A percentile compares a stretch with the other conserved stretches of the same genome.
phyloP scores from a whole-genome alignment of 2,329 filamentous ascomycete species.

The Rhinocladiella mackenziei region DNA sequence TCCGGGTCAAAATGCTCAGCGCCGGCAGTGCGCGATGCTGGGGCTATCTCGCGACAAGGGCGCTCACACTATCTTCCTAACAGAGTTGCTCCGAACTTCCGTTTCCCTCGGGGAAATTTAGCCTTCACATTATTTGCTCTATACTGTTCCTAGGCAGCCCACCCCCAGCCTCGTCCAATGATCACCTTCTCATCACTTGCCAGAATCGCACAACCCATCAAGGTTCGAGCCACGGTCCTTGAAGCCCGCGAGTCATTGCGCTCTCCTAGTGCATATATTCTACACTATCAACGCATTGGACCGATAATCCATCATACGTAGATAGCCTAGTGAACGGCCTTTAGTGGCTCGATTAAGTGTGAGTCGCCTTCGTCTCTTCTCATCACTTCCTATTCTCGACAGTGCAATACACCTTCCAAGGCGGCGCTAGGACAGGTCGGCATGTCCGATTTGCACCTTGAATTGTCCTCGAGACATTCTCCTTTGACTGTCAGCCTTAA shows the following conservation, averaged over 20 bases:
- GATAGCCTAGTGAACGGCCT: too few relatives aligned
- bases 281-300: too few relatives aligned
- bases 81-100: conserved; percentile 18
- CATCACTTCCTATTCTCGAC: background rate
- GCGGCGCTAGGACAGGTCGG: background rate
- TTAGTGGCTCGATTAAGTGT: too few relatives aligned
- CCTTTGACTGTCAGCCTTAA: too few relatives aligned
- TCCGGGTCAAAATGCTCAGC: too few relatives aligned
- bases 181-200: background rate
- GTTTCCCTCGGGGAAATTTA: conserved; percentile 6
- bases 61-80: conserved; percentile 16
- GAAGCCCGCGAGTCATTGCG: too few relatives aligned
- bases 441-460: background rate
- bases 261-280: too few relatives aligned
- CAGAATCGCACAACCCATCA: background rate
- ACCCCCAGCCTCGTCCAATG: conserved; percentile 1
- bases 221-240: conserved; percentile 1
- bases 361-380: too few relatives aligned
- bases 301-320: too few relatives aligned
- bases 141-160: background rate
- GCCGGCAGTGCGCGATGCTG: too few relatives aligned
- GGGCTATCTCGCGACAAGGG: background rate
- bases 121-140: background rate
- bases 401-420: too few relatives aligned
- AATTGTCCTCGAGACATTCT: too few relatives aligned